Conservation (phyloP, 495 filamentous ascomycete genomes). For the Penicillium turbatum region DNA sequence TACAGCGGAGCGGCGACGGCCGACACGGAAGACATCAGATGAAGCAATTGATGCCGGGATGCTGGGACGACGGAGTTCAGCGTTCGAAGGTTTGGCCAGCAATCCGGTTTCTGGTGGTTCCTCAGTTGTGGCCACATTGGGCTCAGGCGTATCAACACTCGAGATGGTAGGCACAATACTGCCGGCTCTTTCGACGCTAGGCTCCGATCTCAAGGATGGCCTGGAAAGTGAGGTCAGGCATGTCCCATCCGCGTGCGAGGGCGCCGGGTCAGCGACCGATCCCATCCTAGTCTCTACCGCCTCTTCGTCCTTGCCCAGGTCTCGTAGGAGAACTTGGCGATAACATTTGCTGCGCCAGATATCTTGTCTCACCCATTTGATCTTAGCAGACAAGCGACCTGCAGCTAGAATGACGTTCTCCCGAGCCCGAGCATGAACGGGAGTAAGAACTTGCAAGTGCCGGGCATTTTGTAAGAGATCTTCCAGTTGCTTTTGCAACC, state of each 20-base stretch:
- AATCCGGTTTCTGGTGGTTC: slow-evolving; percentile 13
- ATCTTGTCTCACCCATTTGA: slow-evolving; percentile 90
- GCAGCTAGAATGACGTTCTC: slow-evolving; percentile 83
- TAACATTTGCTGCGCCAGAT: slow-evolving; percentile 92
- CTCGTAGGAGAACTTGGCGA: slow-evolving; percentile 77
- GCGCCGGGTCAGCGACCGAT: slow-evolving; percentile 17
- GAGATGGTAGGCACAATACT: slow-evolving; percentile 20
- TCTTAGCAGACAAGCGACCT: slow-evolving; percentile 76
- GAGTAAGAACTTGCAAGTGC: slow-evolving; percentile 83
- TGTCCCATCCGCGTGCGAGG: slow-evolving; percentile 8
- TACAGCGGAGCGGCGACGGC: slow-evolving; percentile 31
- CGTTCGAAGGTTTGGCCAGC: slow-evolving; percentile 18
- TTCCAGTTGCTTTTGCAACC: slow-evolving; percentile 73
- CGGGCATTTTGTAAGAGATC: slow-evolving; percentile 83
- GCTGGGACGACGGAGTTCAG: slow-evolving; percentile 36
- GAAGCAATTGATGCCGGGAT: slow-evolving; percentile 34
- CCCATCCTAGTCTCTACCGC: slow-evolving; percentile 11
- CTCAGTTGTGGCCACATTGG: neutral
- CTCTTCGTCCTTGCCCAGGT: slow-evolving; percentile 70
- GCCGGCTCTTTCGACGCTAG: slow-evolving; percentile 13
- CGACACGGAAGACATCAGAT: slow-evolving; percentile 24
- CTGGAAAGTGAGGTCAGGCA: slow-evolving; percentile 21
- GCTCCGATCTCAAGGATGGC: slow-evolving; percentile 19
- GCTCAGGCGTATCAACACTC: slow-evolving; percentile 19
- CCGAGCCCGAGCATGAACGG: slow-evolving; percentile 78